Percentiles rank a stretch among this genome's conserved stretches.
Conservation (phyloP, 331 rosid species). For the Acacia pycnantha region DNA sequence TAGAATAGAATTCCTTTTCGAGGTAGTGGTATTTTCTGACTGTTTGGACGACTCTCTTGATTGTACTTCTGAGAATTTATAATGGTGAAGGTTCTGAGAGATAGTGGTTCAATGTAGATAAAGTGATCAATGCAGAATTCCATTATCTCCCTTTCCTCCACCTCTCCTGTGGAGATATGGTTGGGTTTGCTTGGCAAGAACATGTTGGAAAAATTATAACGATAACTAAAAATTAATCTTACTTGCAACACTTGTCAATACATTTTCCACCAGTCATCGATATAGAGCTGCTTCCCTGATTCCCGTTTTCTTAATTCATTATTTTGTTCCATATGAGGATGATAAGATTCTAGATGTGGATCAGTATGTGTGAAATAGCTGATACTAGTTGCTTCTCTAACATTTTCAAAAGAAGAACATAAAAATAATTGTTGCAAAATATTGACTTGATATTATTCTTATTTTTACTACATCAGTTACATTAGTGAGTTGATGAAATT, state of each 20-base stretch:
- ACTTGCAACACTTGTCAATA: not conserved
- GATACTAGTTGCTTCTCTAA: slow-evolving; percentile 2
- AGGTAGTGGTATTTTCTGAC: not conserved
- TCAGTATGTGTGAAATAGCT: not conserved
- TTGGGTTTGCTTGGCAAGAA: not conserved
- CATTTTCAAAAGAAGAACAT: slow-evolving; percentile 4
- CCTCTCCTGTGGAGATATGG: not conserved
- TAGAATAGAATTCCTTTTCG: not conserved
- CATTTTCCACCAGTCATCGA: not conserved
- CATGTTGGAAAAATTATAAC: not conserved
- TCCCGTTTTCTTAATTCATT: not conserved
- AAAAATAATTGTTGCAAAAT: not conserved
- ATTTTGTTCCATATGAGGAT: not conserved
- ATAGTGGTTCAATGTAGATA: not conserved
- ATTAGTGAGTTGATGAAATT: slow-evolving; percentile 23
- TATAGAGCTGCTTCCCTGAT: not conserved
- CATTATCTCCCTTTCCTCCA: not conserved
- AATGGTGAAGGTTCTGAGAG: not conserved
- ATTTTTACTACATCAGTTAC: slow-evolving; percentile 11
- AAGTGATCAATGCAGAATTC: not conserved
- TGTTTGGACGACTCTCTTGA: not conserved
- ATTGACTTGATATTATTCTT: not conserved
- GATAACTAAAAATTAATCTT: not conserved
- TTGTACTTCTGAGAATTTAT: not conserved
- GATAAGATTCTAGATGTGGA: not conserved